These are phyloP conservation scores for Angomonas ambiguus DNA, from an alignment of 208 protist genomes.

Conservation along the genomic window DNA sequence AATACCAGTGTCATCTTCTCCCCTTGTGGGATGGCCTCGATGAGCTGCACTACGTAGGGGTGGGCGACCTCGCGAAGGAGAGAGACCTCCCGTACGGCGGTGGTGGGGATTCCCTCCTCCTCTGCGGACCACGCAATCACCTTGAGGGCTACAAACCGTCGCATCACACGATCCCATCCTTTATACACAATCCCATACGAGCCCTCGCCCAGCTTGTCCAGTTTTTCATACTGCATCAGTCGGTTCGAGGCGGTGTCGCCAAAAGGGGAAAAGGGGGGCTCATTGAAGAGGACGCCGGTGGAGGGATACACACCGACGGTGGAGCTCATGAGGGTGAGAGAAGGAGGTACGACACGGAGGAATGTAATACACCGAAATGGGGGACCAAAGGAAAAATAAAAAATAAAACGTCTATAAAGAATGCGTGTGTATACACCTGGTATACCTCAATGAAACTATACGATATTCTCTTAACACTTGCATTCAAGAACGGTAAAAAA, in stretches of 20 bases:
- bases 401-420: no score
- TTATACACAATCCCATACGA: constrained; percentile 97
- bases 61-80: constrained; percentile 89
- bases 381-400: no score
- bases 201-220: constrained; percentile 96
- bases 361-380: no score
- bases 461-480: no score
- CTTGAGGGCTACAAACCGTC: constrained; percentile 78
- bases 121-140: constrained; percentile 63
- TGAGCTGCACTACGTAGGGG: constrained; percentile 89
- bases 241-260: constrained; percentile 7
- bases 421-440: no score
- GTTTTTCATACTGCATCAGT: constrained; percentile 69
- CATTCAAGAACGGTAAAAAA: no score
- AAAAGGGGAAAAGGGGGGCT: neutral
- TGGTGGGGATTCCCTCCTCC: constrained; percentile 88
- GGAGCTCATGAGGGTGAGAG: no score
- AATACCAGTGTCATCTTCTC: constrained; percentile 96
- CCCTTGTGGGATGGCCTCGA: constrained; percentile 93
- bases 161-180: constrained; percentile 70
- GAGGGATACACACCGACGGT: neutral
- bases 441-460: no score
- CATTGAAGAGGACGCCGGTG: neutral
- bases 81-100: constrained; percentile 90
- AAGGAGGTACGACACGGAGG: no score